A percentile compares a stretch with the other conserved stretches of the same genome.
Evolutionary conservation across 768 basidiomycete species (phyloP).

Genomic region (Boletus sp.): DNA sequence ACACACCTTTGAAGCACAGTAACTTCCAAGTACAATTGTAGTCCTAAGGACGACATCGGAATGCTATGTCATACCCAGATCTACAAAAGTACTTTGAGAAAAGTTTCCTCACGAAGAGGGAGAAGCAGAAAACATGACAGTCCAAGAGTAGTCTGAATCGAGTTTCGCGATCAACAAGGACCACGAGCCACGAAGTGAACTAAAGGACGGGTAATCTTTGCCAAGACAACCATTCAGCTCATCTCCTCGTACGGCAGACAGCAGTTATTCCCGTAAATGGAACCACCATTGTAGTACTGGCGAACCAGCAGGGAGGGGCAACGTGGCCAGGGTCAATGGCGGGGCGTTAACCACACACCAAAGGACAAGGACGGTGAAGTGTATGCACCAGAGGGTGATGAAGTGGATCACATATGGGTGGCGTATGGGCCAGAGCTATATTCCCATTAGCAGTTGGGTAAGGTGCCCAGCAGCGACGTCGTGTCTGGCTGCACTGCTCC

Average conservation of each 20-base stretch:
- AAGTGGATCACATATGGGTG: background rate
- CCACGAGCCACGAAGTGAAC: slow-evolving; percentile 32
- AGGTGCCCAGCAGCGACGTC: background rate
- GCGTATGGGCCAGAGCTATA: background rate
- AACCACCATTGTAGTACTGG: slow-evolving; percentile 5
- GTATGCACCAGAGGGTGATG: slow-evolving; percentile 9
- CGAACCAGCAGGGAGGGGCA: slow-evolving; percentile 8
- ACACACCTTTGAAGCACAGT: too few species aligned
- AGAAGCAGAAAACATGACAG: slow-evolving; percentile 15
- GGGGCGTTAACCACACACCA: background rate
- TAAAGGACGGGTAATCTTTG: slow-evolving; percentile 14
- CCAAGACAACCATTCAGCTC: background rate
- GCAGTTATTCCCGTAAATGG: background rate
- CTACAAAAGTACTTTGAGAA: background rate
- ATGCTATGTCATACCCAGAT: background rate
- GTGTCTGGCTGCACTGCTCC: background rate
- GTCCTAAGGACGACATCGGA: background rate
- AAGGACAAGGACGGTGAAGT: background rate
- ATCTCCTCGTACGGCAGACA: slow-evolving; percentile 21
- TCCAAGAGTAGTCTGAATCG: slow-evolving; percentile 37
- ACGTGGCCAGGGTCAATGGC: background rate
- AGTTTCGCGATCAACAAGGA: slow-evolving; percentile 22
- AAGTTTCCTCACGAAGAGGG: slow-evolving; percentile 17
- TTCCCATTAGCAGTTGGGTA: background rate
- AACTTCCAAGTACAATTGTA: background rate